Evolutionary conservation across 371 early-diverging fungal genomes (phyloP).

Genomic region (Neoconidiobolus thromboides): DNA sequence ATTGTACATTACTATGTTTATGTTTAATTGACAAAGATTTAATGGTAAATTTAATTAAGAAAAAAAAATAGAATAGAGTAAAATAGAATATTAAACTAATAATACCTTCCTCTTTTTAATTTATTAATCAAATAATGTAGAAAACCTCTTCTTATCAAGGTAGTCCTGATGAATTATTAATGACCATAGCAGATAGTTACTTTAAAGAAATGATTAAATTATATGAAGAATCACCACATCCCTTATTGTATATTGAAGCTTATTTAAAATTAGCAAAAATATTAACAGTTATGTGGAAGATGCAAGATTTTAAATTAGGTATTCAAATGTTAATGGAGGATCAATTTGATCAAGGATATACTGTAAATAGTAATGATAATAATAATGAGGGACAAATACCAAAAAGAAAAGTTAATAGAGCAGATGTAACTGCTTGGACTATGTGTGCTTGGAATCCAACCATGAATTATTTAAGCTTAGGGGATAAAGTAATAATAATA

Average conservation of each 20-base stretch:
- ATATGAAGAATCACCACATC: neutral
- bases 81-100: too few relatives aligned
- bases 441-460: neutral
- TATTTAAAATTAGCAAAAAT: slow-evolving; percentile 2
- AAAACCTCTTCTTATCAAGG: neutral
- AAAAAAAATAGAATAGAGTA: too few relatives aligned
- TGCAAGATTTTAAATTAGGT: neutral
- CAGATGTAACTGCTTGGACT: neutral
- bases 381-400: too few relatives aligned
- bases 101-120: neutral
- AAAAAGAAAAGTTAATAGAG: neutral
- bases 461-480: neutral
- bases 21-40: neutral
- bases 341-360: neutral
- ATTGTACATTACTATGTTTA: neutral
- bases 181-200: neutral
- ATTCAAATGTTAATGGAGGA: neutral
- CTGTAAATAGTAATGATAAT: neutral
- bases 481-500: neutral
- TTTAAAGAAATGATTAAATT: neutral
- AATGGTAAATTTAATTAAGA: neutral
- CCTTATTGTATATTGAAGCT: neutral
- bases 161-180: neutral
- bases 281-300: neutral
- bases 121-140: neutral